Conservation (phyloP, 306 rosid species). For the Geum urbanum region DNA sequence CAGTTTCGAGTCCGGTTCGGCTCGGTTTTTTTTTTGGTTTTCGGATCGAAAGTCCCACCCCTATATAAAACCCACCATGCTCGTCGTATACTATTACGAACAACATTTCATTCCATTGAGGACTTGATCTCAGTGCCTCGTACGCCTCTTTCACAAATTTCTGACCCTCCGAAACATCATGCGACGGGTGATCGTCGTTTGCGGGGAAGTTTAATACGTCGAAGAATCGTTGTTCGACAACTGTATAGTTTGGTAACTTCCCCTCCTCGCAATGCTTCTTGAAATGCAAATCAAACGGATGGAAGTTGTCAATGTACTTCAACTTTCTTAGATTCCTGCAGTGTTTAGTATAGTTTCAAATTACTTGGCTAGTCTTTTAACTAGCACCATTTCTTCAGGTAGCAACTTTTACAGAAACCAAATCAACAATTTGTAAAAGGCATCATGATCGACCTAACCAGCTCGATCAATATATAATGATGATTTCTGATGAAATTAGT, state of each 20-base stretch:
- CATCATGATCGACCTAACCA: not conserved
- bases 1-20: too few species aligned
- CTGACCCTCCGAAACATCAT: slow-evolving; percentile 71
- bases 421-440: not conserved
- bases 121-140: slow-evolving; percentile 59
- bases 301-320: slow-evolving; percentile 51
- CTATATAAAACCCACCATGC: slow-evolving; percentile 86
- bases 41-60: too few species aligned
- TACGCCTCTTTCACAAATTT: slow-evolving; percentile 54
- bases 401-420: not conserved
- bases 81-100: slow-evolving; percentile 64
- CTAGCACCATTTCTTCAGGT: not conserved
- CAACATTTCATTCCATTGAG: slow-evolving; percentile 75
- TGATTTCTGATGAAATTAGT: too few species aligned
- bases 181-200: slow-evolving; percentile 82
- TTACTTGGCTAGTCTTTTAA: not conserved
- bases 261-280: slow-evolving; percentile 67
- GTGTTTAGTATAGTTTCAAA: not conserved
- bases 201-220: slow-evolving; percentile 41
- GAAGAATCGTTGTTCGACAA: slow-evolving; percentile 58
- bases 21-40: too few species aligned
- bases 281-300: slow-evolving; percentile 40
- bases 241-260: slow-evolving; percentile 68
- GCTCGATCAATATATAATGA: too few species aligned
- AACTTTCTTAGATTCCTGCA: slow-evolving; percentile 60